Evolutionary conservation across 805 yeast species (phyloP).

Genomic region (Wickerhamiella cacticola): DNA sequence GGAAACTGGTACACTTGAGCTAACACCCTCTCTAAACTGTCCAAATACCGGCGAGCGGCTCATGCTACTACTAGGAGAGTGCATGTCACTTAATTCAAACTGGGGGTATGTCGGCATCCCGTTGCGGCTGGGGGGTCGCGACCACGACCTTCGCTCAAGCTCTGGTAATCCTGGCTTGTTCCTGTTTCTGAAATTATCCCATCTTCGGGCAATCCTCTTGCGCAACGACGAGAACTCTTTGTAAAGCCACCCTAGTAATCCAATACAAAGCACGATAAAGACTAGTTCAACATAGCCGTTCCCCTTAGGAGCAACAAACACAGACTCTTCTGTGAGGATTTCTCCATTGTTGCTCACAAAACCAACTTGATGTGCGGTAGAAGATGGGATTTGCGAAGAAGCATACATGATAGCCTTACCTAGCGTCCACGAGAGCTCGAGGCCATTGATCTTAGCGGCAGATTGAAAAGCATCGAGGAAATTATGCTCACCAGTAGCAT

Average conservation of each 20-base stretch:
- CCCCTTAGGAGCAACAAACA: neutral
- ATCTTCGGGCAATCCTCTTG: neutral
- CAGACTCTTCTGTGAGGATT: slow-evolving; percentile 6
- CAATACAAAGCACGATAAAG: neutral
- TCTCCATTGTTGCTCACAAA: slow-evolving; percentile 2
- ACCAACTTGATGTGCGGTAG: slow-evolving; percentile 1
- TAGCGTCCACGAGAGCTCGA: slow-evolving; percentile 88
- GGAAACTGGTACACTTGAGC: slow-evolving; percentile 4
- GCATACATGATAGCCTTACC: slow-evolving; percentile 82
- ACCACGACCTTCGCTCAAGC: neutral
- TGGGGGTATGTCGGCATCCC: slow-evolving; percentile 5
- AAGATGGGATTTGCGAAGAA: slow-evolving; percentile 44
- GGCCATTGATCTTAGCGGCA: slow-evolving; percentile 66
- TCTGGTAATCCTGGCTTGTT: slow-evolving; percentile 6
- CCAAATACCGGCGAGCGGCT: slow-evolving; percentile 7
- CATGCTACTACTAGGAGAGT: neutral
- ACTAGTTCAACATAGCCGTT: neutral
- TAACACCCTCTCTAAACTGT: slow-evolving; percentile 3
- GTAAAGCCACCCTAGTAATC: neutral
- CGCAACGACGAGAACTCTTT: neutral
- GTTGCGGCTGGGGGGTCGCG: slow-evolving; percentile 6
- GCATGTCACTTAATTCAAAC: slow-evolving; percentile 6
- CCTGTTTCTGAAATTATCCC: neutral
- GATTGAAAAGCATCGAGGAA: slow-evolving; percentile 59
- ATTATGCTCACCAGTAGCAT: slow-evolving; percentile 26